These are phyloP conservation scores for Nectriaceae sp. DNA, from an alignment of 2,329 filamentous ascomycete species.

Conservation along the genomic window DNA sequence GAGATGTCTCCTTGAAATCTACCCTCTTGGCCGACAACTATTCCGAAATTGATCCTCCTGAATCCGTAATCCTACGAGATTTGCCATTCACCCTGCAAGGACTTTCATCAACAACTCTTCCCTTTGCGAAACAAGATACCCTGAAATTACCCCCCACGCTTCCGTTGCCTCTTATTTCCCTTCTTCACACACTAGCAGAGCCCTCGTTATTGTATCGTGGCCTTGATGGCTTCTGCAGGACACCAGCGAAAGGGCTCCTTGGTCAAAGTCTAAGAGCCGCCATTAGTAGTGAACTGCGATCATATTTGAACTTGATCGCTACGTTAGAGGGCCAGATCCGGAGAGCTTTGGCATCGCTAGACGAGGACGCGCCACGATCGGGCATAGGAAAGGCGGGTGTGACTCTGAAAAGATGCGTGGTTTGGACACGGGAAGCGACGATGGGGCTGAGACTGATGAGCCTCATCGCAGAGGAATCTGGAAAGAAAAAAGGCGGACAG, in stretches of 20 bases:
- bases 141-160: constrained; percentile 78
- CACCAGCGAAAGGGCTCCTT: constrained; percentile 79
- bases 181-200: constrained; percentile 88
- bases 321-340: constrained; percentile 92
- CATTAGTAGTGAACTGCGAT: constrained; percentile 79
- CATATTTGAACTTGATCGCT: constrained; percentile 87
- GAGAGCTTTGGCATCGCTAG: constrained; percentile 73
- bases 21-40: constrained; percentile 59
- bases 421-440: constrained; percentile 96
- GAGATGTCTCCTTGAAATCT: constrained; percentile 59
- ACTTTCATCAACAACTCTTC: constrained; percentile 80
- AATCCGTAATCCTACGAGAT: constrained; percentile 71
- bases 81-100: constrained; percentile 93
- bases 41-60: constrained; percentile 59
- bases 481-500: constrained; percentile 81
- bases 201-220: constrained; percentile 88
- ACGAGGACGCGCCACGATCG: constrained; percentile 65
- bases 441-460: constrained; percentile 94
- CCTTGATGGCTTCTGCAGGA: constrained; percentile 79
- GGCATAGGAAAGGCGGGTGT: constrained; percentile 85
- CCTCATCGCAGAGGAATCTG: constrained; percentile 88
- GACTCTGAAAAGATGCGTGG: constrained; percentile 90
- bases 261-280: constrained; percentile 90
- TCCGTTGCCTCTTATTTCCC: constrained; percentile 80
- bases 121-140: constrained; percentile 69